Evolutionary conservation across 495 filamentous ascomycete genomes (phyloP), one percentile per base, ranked within the genome.

Genomic region (Hyphodiscus hymeniophilus): DNA sequence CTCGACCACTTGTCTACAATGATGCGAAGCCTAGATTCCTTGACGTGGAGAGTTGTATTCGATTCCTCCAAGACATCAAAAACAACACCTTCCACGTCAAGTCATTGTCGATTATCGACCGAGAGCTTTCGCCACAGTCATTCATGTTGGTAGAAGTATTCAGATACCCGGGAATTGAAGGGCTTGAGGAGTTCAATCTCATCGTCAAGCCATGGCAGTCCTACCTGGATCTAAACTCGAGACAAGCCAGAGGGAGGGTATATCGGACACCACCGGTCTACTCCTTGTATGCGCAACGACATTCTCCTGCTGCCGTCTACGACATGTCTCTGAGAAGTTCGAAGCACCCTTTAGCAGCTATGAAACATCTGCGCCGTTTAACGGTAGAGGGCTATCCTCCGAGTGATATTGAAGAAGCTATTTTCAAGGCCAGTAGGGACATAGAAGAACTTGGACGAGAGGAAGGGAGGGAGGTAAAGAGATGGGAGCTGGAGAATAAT

Each of bases 361-460:
- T 53, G 12, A 28, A 36, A 15, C 35, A 44, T 7, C 30, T 53
- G 20, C 28, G 20, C 1, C 18, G 5, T 7, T 31, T 53, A 21
- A 43, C 22, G 7, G 38, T 53, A 5, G 15, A 20, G 8, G 50
- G 44, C 2, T 16, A 30, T 32, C 35, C 42, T 16, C 16, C 7
- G 2, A 35, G n/a, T 15, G 38, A 31, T 5, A 11, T 51, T 1
- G 44, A 53, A 38, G 50, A 53, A 10, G 44, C 38, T 1, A 22
- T 53, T 7, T 35, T 47, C 28, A 42, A 48, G 17, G 20, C 36
- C 10, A 22, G 38, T 21, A 8, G 36, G 12, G 30, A 42, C 6
- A 42, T 53, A 6, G 44, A 47, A 30, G 38, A 24, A 0, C 3
- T 32, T 8, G 50, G 43, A 13, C 15, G 33, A n/a, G 13, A 4